Conservation (phyloP, 1,284 basidiomycete species). For the Ganoderma sp. region DNA sequence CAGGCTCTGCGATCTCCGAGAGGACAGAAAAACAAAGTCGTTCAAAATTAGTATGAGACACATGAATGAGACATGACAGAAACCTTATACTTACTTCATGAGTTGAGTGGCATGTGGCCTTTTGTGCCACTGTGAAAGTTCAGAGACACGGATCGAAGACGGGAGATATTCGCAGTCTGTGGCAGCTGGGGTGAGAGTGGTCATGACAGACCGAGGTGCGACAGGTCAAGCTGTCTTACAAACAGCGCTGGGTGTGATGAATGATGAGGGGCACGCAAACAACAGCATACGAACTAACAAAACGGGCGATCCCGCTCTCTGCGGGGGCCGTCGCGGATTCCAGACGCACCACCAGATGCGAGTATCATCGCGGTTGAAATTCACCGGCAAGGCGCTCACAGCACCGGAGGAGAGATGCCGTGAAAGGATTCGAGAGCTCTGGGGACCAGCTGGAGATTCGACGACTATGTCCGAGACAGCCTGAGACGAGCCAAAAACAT, state of each 20-base stretch:
- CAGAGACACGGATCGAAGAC: background rate
- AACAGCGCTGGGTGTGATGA: conserved; percentile 25
- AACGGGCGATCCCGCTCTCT: background rate
- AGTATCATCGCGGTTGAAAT: background rate
- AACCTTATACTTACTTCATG: too few relatives aligned
- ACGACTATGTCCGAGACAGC: too few relatives aligned
- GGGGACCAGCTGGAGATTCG: background rate
- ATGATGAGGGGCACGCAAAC: conserved; percentile 8
- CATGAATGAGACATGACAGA: background rate
- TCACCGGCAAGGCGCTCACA: background rate
- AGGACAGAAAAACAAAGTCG: background rate
- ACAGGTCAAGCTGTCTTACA: background rate
- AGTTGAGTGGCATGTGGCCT: too few relatives aligned
- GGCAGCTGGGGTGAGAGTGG: too few relatives aligned
- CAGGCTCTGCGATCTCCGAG: conserved; percentile 13
- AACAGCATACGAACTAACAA: background rate
- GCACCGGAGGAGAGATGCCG: background rate
- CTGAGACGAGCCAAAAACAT: background rate
- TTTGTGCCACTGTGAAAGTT: background rate
- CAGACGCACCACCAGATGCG: background rate
- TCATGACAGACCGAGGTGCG: background rate
- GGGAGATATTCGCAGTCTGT: background rate
- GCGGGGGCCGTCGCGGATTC: background rate
- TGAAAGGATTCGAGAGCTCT: background rate
- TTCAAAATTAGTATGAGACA: background rate